Base-by-base conservation (phyloP, 257 asterid species). In the Echites panduratus region DNA sequence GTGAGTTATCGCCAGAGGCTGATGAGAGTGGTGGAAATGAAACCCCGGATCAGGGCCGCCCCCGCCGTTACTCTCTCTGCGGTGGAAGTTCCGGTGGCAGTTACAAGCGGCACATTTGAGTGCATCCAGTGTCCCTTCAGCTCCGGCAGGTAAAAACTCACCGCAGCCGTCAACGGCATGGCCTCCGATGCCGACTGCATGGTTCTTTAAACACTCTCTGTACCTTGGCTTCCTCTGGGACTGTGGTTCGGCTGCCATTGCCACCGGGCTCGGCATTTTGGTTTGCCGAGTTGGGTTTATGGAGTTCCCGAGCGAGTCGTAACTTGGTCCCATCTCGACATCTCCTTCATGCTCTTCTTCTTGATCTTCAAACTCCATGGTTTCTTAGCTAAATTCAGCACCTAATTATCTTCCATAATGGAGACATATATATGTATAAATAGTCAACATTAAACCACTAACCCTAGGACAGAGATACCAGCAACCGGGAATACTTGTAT, bases 11-110 rank as follows among this genome's bases (percentile, higher is more conserved):
- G 79, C 76, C 14, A 75, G 88, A 13, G 71, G 85, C 47, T 70
- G 93, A 48, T 77, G 85, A 26, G 71, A n/a, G 68, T 50, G 72
- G 71, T 70, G 76, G 66, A 70, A 71, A 64, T 64, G 67, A 22
- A 63, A 64, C 4, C 43, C 70, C 48, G 61, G 49, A 65, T 78
- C 49, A 45, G 73, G 0, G 66, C 79, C 70, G 19, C 76, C 68
- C 40, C 57, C 75, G 75, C 53, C 50, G 62, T 77, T 73, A 63
- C 52, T 58, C 12, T 87, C 96, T 63, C 82, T 89, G 58, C 93
- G 89, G 91, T 90, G 97, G 76, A 90, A 90, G 76, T 85, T 90
- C 70, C 95, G 93, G 88, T 90, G 96, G 87, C 95, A 90, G 64
- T 62, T 84, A 75, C 95, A 88, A 76, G 91, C 90, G 71, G 96